These are phyloP conservation scores for Xylaria hypoxylon DNA, from an alignment of 2,329 filamentous ascomycete genomes.

Conservation along the genomic window DNA sequence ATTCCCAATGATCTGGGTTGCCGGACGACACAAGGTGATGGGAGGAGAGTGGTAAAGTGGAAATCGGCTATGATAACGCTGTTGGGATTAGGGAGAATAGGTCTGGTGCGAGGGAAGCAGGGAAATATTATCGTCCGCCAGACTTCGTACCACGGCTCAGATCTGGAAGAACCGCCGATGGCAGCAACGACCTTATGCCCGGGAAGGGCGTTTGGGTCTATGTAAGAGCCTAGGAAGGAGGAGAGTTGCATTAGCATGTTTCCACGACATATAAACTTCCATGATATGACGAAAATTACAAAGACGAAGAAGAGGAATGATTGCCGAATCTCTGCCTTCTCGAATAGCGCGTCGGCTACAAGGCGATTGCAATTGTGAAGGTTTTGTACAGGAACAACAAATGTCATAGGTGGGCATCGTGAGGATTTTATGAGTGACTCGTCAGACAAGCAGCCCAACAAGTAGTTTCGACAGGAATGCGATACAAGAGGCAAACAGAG, in stretches of 20 bases:
- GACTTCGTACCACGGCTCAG: constrained; percentile 46
- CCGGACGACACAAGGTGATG: constrained; percentile 44
- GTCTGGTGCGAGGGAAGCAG: constrained; percentile 46
- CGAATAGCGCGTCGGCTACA: constrained; percentile 1
- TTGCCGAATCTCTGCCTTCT: constrained; percentile 12
- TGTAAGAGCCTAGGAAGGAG: constrained; percentile 48
- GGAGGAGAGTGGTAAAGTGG: constrained; percentile 40
- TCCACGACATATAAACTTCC: constrained; percentile 43
- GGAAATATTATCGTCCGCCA: constrained; percentile 48
- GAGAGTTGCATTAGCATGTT: constrained; percentile 50
- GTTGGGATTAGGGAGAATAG: constrained; percentile 44
- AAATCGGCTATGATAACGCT: constrained; percentile 45
- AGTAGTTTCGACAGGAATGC: constrained; percentile 41
- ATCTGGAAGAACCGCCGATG: constrained; percentile 28
- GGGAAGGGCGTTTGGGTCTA: constrained; percentile 43
- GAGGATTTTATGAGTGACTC: constrained; percentile 44
- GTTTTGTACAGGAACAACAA: constrained; percentile 23
- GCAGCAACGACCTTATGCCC: constrained; percentile 38
- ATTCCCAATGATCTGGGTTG: constrained; percentile 64
- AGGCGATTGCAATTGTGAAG: constrained; percentile 17
- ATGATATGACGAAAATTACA: constrained; percentile 40
- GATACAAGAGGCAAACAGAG: constrained; percentile 40
- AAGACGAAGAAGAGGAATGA: not conserved
- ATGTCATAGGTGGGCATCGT: constrained; percentile 30
- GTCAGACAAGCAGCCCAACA: constrained; percentile 25